phyloP scores from a whole-genome alignment of 768 basidiomycete species.

The Solioccasus polychromus region DNA sequence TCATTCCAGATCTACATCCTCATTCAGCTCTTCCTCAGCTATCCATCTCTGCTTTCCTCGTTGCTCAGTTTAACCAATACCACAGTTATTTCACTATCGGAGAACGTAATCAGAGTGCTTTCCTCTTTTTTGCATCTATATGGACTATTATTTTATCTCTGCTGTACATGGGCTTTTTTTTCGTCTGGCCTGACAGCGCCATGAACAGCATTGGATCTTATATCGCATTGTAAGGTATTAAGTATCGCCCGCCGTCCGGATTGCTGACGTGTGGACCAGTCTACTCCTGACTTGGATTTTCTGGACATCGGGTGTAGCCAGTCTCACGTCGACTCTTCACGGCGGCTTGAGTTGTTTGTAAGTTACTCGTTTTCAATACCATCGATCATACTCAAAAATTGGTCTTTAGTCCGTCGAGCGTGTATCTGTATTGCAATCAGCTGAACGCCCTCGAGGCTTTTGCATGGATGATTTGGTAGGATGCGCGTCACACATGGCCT shows the following conservation, averaged over 20 bases:
- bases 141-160: slow-evolving; percentile 65
- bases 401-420: slow-evolving; percentile 35
- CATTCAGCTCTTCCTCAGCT: slow-evolving; percentile 39
- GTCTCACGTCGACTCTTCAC: slow-evolving; percentile 62
- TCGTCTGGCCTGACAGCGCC: slow-evolving; percentile 43
- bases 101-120: slow-evolving; percentile 63
- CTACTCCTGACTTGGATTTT: slow-evolving; percentile 70
- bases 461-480: slow-evolving; percentile 73
- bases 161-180: slow-evolving; percentile 54
- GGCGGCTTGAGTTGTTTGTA: slow-evolving; percentile 71
- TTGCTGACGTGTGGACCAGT: slow-evolving; percentile 36
- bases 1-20: not conserved
- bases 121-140: slow-evolving; percentile 64
- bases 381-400: not conserved
- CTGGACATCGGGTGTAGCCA: slow-evolving; percentile 72
- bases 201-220: slow-evolving; percentile 65
- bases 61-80: slow-evolving; percentile 53
- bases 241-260: not conserved
- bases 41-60: slow-evolving; percentile 70
- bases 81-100: slow-evolving; percentile 47
- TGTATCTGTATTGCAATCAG: slow-evolving; percentile 67
- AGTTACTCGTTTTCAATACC: slow-evolving; percentile 16
- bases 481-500: not conserved
- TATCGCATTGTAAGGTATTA: slow-evolving; percentile 52
- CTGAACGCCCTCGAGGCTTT: slow-evolving; percentile 74